Evolutionary conservation across 345 rosid genomes (phyloP), one percentile per base, ranked within the genome.

Genomic region (Geranium brycei): DNA sequence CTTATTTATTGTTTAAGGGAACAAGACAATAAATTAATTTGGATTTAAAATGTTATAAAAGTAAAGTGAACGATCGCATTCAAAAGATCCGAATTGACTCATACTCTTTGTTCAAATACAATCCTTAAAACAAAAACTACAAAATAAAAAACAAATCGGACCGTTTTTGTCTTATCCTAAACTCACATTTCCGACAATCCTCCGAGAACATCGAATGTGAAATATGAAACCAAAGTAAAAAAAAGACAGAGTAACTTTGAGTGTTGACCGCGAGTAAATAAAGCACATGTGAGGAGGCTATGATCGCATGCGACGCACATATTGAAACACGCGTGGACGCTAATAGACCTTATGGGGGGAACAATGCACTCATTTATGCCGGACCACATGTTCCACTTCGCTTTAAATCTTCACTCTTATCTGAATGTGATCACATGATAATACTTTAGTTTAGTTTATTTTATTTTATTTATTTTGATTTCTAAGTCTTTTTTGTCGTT

Each of bases 371-470:
- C 56, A 55, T 64, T 69, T 19, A 62, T 62, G 75, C 65, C 62
- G 72, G 75, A 61, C 79, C 79, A 68, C 79, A 68, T 73, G 80
- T 68, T 35, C 41, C 10, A 35, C 18, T 68, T 73, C 10, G 10
- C 18, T 68, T 73, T 79, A 30, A 67, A 64, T 23, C 55, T 60
- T 28, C 66, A 8, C 64, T n/a, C 23, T 18, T 55, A 23, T 73
- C 65, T 60, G 35, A 51, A 62, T 60, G 63, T 5, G 56, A 31
- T 73, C 78, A 66, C 78, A 63, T 66, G 75, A 60, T 8, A 13
- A 1, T 38, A 28, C 5, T 58, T 58, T 58, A 28, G 5, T 17
- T 64, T 1, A 28, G 5, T 17, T 64, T 1, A 19, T 19, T 38
- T 68, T 47, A n/a, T n/a, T 17, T 11, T 41, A 3, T 10, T 17